These are phyloP conservation scores for Backusella circina DNA, from an alignment of 192 early-diverging fungal species.

Conservation along the genomic window DNA sequence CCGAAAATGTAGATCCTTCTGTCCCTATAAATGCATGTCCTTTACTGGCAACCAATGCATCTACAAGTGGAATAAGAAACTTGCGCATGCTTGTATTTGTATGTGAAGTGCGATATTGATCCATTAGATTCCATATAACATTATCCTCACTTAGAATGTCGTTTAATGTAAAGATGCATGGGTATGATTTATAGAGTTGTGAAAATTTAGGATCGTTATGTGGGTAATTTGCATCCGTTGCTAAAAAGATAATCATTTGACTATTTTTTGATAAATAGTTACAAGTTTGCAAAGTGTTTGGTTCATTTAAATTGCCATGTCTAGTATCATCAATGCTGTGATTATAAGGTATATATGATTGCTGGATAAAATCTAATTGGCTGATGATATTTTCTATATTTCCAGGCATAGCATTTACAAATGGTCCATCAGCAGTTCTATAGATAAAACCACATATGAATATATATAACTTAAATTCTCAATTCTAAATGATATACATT, in stretches of 20 bases:
- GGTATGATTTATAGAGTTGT: constrained; percentile 34
- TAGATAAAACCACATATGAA: background rate
- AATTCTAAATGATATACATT: background rate
- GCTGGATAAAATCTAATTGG: constrained; percentile 6
- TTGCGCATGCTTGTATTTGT: constrained; percentile 19
- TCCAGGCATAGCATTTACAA: constrained; percentile 22
- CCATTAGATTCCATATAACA: constrained; percentile 13
- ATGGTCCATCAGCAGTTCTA: constrained; percentile 32
- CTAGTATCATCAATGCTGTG: background rate
- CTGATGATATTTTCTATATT: constrained; percentile 20
- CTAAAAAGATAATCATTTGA: constrained; percentile 42
- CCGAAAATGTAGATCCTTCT: constrained; percentile 28
- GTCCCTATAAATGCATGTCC: constrained; percentile 29
- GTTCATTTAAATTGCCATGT: background rate
- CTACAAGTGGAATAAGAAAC: constrained; percentile 28
- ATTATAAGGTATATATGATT: background rate
- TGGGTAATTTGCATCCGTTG: constrained; percentile 43
- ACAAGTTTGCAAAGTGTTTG: background rate
- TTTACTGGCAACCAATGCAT: constrained; percentile 30
- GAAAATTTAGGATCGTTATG: constrained; percentile 35
- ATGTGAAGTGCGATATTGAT: constrained; percentile 8
- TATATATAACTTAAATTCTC: background rate
- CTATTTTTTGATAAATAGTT: background rate
- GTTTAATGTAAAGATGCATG: constrained; percentile 45
- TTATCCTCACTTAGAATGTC: constrained; percentile 27